phyloP scores from a whole-genome alignment of 2,329 filamentous ascomycete genomes.

The Cryphonectria radicalis region DNA sequence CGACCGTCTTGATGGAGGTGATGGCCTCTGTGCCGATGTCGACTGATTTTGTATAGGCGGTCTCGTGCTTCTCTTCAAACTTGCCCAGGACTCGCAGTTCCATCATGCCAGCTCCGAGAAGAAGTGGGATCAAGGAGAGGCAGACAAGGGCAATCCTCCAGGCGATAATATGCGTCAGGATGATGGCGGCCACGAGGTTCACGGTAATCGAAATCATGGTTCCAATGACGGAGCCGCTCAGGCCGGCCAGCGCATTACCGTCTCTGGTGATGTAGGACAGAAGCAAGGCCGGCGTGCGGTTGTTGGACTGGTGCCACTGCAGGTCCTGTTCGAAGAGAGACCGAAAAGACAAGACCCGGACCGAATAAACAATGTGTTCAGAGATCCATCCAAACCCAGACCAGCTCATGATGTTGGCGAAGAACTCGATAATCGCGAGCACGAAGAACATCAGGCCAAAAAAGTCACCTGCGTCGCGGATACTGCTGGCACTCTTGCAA shows the following conservation, averaged over 20 bases:
- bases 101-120: slow-evolving; percentile 72
- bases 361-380: slow-evolving; percentile 59
- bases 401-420: slow-evolving; percentile 62
- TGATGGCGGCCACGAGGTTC: slow-evolving; percentile 70
- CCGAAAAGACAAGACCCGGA: slow-evolving; percentile 59
- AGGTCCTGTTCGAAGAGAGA: slow-evolving; percentile 61
- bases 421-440: slow-evolving; percentile 61
- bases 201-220: slow-evolving; percentile 70
- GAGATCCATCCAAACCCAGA: slow-evolving; percentile 59
- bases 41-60: slow-evolving; percentile 66
- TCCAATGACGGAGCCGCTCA: slow-evolving; percentile 73
- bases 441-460: slow-evolving; percentile 65
- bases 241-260: slow-evolving; percentile 66
- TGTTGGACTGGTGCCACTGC: slow-evolving; percentile 69
- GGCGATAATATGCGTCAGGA: slow-evolving; percentile 71
- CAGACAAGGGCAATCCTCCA: slow-evolving; percentile 80
- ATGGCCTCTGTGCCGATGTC: slow-evolving; percentile 70
- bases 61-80: slow-evolving; percentile 66
- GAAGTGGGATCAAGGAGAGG: slow-evolving; percentile 68
- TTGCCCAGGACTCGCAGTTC: slow-evolving; percentile 65
- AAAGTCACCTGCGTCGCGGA: slow-evolving; percentile 54
- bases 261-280: slow-evolving; percentile 73
- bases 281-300: slow-evolving; percentile 63
- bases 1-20: slow-evolving; percentile 66
- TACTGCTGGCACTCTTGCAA: slow-evolving; percentile 52